Conservation (phyloP, 2,329 filamentous ascomycete genomes). For the Fusarium torulosum region DNA sequence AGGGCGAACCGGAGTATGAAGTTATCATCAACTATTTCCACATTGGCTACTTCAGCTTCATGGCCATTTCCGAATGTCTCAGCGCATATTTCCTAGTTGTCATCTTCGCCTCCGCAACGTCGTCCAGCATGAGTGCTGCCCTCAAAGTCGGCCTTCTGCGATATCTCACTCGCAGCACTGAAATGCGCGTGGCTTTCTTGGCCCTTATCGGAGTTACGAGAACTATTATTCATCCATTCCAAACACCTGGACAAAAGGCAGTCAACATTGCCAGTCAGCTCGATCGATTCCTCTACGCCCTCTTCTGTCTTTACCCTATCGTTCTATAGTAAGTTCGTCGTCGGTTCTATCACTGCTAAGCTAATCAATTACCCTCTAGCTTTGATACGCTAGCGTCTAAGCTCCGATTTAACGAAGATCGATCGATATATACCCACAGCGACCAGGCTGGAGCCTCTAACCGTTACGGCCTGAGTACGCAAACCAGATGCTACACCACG, state of each 20-base stretch:
- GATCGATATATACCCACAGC: conserved; percentile 22
- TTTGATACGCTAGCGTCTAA: conserved; percentile 53
- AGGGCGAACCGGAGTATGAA: conserved; percentile 38
- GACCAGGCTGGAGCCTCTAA: conserved; percentile 6
- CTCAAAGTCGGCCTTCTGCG: conserved; percentile 52
- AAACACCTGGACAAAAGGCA: conserved; percentile 53
- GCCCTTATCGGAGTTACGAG: conserved; percentile 55
- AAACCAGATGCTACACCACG: conserved; percentile 28
- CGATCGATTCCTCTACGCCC: conserved; percentile 56
- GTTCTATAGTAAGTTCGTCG: conserved; percentile 53
- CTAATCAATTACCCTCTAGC: conserved; percentile 11
- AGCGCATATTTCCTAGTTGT: conserved; percentile 56
- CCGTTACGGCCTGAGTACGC: conserved; percentile 11
- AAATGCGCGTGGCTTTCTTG: conserved; percentile 55
- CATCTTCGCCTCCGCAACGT: conserved; percentile 52
- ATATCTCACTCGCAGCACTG: conserved; percentile 56
- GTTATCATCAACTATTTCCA: conserved; percentile 55
- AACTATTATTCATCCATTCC: conserved; percentile 57
- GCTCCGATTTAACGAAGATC: conserved; percentile 40
- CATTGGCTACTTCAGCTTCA: conserved; percentile 57
- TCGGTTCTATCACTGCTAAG: fast-evolving
- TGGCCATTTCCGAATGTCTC: conserved; percentile 56
- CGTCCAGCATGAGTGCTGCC: conserved; percentile 41
- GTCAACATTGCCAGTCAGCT: conserved; percentile 54
- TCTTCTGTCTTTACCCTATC: conserved; percentile 57